Evolutionary conservation across 257 asterid species (phyloP).

Genomic region (Primulina huaijiensis): DNA sequence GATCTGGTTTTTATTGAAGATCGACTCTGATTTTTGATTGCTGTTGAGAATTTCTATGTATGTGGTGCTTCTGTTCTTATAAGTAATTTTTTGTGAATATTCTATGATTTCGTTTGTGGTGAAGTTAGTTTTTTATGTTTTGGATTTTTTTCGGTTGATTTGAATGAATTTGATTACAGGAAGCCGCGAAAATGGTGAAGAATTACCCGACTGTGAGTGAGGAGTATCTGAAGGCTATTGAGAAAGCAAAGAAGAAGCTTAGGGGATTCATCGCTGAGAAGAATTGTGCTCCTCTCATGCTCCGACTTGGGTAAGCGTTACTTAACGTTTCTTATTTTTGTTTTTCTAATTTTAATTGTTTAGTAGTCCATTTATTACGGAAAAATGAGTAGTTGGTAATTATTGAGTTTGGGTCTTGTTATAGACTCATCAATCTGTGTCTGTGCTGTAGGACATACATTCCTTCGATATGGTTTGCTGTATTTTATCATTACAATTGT

Average conservation of each 20-base stretch:
- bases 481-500: background rate
- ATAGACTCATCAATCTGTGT: background rate
- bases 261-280: slow-evolving; percentile 54
- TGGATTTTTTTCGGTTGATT: background rate
- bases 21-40: background rate
- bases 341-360: background rate
- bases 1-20: slow-evolving; percentile 1
- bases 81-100: too few relatives aligned
- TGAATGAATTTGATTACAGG: background rate
- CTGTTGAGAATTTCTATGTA: background rate
- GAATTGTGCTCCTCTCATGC: slow-evolving; percentile 48
- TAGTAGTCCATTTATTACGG: background rate
- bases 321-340: background rate
- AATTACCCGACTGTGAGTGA: slow-evolving; percentile 53
- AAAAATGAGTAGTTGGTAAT: background rate
- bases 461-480: background rate
- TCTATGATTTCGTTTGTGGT: background rate
- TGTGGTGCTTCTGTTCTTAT: background rate
- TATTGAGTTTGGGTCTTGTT: too few relatives aligned
- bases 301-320: slow-evolving; percentile 40
- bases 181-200: slow-evolving; percentile 42
- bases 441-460: background rate
- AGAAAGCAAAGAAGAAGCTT: slow-evolving; percentile 65
- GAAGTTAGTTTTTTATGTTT: too few relatives aligned
- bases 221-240: slow-evolving; percentile 55